Conservation (phyloP, 2,329 filamentous ascomycete species). For the Colletotrichum phormii region DNA sequence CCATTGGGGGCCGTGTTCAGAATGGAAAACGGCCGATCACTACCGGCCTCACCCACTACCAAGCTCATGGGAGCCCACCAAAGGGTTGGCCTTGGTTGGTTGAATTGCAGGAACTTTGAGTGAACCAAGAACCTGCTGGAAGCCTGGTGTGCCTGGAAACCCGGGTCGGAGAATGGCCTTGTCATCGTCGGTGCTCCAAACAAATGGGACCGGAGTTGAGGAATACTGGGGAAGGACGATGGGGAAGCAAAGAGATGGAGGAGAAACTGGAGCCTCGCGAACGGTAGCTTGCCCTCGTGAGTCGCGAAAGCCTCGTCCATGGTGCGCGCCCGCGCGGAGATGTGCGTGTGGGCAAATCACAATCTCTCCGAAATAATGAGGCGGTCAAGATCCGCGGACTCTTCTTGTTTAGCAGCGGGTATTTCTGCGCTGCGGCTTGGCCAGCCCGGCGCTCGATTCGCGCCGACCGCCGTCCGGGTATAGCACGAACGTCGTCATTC, state of each 20-base stretch:
- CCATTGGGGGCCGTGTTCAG: neutral
- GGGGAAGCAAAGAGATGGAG: neutral
- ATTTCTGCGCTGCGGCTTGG: neutral
- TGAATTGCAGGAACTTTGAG: neutral
- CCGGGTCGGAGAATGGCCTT: neutral
- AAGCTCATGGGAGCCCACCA: neutral
- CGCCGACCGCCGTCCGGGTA: neutral
- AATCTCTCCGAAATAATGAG: neutral
- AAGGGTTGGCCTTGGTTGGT: neutral
- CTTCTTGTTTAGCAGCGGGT: neutral
- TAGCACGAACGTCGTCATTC: neutral
- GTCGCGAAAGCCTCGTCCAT: neutral
- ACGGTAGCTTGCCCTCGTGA: neutral
- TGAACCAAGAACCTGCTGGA: neutral
- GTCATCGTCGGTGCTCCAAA: neutral
- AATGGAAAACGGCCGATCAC: neutral
- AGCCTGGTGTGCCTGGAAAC: neutral
- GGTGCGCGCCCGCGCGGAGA: neutral
- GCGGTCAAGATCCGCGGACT: neutral
- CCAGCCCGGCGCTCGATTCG: neutral
- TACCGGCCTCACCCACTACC: neutral
- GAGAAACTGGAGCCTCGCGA: neutral
- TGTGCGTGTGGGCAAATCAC: neutral
- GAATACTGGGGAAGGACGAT: neutral
- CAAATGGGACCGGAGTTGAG: neutral